Percentiles rank a stretch among this genome's conserved stretches.
Conservation (phyloP, 768 basidiomycete genomes). For the Rhizopogon vesiculosus region DNA sequence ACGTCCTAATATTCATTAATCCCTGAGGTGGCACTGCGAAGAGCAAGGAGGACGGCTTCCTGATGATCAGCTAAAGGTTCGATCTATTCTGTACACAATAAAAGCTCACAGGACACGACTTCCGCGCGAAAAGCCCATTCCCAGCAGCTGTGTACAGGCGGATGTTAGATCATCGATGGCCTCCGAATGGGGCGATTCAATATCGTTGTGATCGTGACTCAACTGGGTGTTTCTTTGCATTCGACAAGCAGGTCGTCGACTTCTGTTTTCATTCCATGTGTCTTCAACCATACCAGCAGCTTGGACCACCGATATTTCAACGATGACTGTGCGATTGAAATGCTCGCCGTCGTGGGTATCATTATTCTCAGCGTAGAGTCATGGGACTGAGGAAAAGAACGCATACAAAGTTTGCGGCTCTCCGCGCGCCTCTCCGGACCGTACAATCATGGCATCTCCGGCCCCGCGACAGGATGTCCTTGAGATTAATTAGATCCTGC, state of each 20-base stretch:
- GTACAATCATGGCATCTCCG: neutral
- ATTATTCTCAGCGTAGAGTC: slow-evolving; percentile 1
- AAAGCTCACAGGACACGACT: slow-evolving; percentile 36
- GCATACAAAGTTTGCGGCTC: neutral
- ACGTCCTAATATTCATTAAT: slow-evolving; percentile 69
- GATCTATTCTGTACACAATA: neutral
- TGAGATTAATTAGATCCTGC: slow-evolving; percentile 1
- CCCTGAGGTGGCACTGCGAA: slow-evolving; percentile 68
- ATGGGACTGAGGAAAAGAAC: slow-evolving; percentile 3
- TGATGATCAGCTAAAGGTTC: neutral
- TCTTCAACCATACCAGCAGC: slow-evolving; percentile 50
- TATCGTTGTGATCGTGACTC: neutral
- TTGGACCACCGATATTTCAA: slow-evolving; percentile 33
- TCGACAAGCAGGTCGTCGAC: slow-evolving; percentile 40
- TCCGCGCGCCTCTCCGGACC: slow-evolving; percentile 5
- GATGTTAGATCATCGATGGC: neutral
- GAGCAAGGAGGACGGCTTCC: slow-evolving; percentile 50
- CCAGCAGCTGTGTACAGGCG: slow-evolving; percentile 46
- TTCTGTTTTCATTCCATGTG: slow-evolving; percentile 40
- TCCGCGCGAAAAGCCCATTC: slow-evolving; percentile 60
- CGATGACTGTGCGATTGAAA: neutral
- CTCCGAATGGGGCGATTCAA: neutral
- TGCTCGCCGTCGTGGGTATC: slow-evolving; percentile 2
- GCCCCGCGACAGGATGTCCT: neutral
- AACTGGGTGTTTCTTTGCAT: slow-evolving; percentile 40